These are phyloP conservation scores for Kodamaea arcana DNA, from an alignment of 1,139 yeast genomes.

Conservation along the genomic window DNA sequence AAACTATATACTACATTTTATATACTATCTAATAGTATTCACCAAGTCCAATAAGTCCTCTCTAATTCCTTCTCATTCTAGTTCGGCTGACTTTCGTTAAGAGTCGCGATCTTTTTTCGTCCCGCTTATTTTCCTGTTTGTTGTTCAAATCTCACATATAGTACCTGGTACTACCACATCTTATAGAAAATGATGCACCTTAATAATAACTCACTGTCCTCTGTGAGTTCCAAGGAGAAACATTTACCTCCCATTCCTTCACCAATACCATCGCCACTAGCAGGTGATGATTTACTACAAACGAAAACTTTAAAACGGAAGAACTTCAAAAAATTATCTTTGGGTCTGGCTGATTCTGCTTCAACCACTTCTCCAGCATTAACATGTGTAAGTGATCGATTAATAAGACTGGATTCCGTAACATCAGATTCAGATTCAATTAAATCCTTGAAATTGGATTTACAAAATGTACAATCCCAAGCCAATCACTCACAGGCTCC, in stretches of 20 bases:
- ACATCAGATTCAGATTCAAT: no score
- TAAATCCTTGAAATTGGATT: constrained; percentile 2
- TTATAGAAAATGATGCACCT: constrained; percentile 20
- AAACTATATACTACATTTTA: no score
- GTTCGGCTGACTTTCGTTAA: no score
- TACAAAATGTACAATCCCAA: no score
- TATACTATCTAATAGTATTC: no score
- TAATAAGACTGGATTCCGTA: constrained; percentile 1
- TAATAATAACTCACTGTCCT: constrained; percentile 23
- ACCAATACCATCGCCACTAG: constrained; percentile 10
- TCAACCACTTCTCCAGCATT: constrained; percentile 3
- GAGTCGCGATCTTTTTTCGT: background rate
- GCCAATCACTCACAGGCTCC: no score
- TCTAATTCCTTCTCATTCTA: no score
- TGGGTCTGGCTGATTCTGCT: no score
- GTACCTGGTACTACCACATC: background rate
- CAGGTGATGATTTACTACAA: constrained; percentile 20
- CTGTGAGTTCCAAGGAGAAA: constrained; percentile 31
- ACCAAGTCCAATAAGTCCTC: no score
- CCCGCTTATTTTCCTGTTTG: constrained; percentile 1
- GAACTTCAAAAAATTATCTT: constrained; percentile 67
- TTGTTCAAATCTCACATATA: background rate
- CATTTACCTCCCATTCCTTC: constrained; percentile 40
- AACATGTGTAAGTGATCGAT: background rate
- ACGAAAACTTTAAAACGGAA: constrained; percentile 65